These are phyloP conservation scores for Spergularia marina DNA, from an alignment of 148 eudicot genomes.

Conservation along the genomic window DNA sequence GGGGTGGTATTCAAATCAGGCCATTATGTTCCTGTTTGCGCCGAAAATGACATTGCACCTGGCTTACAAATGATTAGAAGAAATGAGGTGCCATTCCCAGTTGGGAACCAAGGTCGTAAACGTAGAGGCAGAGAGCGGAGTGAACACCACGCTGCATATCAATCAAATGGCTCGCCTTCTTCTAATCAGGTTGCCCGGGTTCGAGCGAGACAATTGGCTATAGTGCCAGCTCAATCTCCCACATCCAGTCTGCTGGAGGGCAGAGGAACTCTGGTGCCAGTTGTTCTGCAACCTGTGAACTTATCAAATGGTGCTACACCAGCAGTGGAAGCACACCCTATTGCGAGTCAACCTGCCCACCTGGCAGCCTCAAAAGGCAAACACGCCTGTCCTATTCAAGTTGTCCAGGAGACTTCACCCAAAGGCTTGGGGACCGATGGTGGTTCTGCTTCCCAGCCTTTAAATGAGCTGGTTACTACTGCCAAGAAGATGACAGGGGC, in stretches of 20 bases:
- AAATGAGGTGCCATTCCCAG: slow-evolving; percentile 49
- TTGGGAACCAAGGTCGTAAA: slow-evolving; percentile 28
- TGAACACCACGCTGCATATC: slow-evolving; percentile 29
- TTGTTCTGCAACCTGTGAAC: slow-evolving; percentile 54
- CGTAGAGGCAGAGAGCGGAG: slow-evolving; percentile 34
- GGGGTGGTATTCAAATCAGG: slow-evolving; percentile 95
- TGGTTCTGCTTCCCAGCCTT: slow-evolving; percentile 29
- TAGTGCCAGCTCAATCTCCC: slow-evolving; percentile 38
- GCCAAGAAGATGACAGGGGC: slow-evolving; percentile 26
- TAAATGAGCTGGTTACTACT: slow-evolving; percentile 31
- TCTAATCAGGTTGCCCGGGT: slow-evolving; percentile 31
- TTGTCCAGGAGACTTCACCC: slow-evolving; percentile 20
- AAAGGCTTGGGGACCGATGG: slow-evolving; percentile 28
- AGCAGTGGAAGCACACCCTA: slow-evolving; percentile 35
- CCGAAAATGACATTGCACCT: slow-evolving; percentile 81
- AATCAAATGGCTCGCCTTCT: slow-evolving; percentile 40
- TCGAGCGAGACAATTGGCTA: slow-evolving; percentile 32
- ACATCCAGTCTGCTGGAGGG: slow-evolving; percentile 44
- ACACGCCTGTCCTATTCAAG: slow-evolving; percentile 30
- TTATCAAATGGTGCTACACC: slow-evolving; percentile 43
- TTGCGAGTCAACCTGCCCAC: slow-evolving; percentile 45
- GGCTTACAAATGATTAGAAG: slow-evolving; percentile 62
- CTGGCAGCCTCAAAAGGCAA: slow-evolving; percentile 40
- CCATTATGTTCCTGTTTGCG: slow-evolving; percentile 64
- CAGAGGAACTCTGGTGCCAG: slow-evolving; percentile 74